Percentiles rank a stretch among this genome's conserved stretches.
phyloP scores from a whole-genome alignment of 371 early-diverging fungal genomes.

The Mucor ambiguus region DNA sequence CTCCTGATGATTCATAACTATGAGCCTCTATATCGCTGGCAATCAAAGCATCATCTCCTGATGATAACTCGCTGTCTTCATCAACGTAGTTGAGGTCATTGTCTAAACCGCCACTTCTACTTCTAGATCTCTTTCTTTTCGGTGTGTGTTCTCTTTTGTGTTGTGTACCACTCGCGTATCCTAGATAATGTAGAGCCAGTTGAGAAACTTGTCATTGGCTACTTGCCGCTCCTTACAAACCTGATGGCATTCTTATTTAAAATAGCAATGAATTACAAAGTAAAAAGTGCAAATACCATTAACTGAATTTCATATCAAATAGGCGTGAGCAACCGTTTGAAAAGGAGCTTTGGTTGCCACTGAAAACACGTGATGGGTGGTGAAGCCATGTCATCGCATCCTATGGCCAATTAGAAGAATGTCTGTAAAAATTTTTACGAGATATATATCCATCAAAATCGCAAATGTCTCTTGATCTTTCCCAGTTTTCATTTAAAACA shows the following conservation, averaged over 20 bases:
- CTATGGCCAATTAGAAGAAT: background rate
- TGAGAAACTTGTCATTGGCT: background rate
- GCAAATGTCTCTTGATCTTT: conserved; percentile 11
- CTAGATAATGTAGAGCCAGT: background rate
- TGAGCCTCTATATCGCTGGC: conserved; percentile 19
- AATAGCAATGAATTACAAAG: background rate
- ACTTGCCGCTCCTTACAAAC: background rate
- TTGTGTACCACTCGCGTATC: conserved; percentile 4
- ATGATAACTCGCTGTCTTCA: conserved; percentile 32
- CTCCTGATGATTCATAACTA: background rate
- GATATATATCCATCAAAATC: conserved; percentile 4
- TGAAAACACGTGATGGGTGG: background rate
- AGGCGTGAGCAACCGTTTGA: background rate
- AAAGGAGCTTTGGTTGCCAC: background rate
- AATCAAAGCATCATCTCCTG: conserved; percentile 24
- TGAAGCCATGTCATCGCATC: conserved; percentile 6
- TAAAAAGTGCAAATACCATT: background rate
- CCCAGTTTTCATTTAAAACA: conserved; percentile 27
- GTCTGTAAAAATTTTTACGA: conserved; percentile 13
- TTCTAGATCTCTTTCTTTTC: conserved; percentile 32
- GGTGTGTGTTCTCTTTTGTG: conserved; percentile 20
- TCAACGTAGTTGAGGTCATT: conserved; percentile 32
- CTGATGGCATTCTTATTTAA: conserved; percentile 15
- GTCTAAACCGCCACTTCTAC: conserved; percentile 27
- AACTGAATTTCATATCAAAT: background rate